phyloP scores from a whole-genome alignment of 179 eudicot species.

The Sideroxylon spinosum region DNA sequence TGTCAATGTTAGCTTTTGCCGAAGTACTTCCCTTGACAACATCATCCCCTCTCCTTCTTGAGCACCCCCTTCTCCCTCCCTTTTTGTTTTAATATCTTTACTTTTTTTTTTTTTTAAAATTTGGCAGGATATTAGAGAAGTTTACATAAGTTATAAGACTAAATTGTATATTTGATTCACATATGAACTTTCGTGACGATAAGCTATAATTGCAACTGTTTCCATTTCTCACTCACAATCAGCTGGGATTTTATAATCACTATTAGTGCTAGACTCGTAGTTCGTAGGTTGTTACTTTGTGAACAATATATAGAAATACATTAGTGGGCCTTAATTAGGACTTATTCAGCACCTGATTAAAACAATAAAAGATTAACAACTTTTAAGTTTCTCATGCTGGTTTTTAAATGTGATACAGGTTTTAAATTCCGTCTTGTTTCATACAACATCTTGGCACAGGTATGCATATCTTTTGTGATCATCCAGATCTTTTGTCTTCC shows the following conservation, averaged over 20 bases:
- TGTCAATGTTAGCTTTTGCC: not conserved
- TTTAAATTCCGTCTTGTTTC: slow-evolving; percentile 75
- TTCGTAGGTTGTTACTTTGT: not conserved
- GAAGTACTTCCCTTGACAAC: not conserved
- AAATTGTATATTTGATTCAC: not conserved
- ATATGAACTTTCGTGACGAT: not conserved
- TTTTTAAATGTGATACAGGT: slow-evolving; percentile 38
- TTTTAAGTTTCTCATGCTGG: not conserved
- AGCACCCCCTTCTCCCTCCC: not conserved
- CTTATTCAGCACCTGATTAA: not conserved
- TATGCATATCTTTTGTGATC: slow-evolving; percentile 22
- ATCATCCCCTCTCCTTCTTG: not conserved
- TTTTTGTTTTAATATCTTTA: not conserved
- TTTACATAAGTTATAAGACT: not conserved
- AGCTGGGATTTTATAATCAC: not conserved
- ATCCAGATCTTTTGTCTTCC: slow-evolving; percentile 9
- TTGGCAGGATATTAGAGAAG: not conserved
- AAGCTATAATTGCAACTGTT: not conserved
- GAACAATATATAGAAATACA: not conserved
- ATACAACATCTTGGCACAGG: slow-evolving; percentile 94
- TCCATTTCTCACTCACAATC: not conserved
- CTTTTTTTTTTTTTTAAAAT: not conserved
- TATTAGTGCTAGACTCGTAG: no score
- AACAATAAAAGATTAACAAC: not conserved
- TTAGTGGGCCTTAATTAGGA: not conserved